Evolutionary conservation across 495 filamentous ascomycete species (phyloP).

Genomic region (Xylaria acuta): DNA sequence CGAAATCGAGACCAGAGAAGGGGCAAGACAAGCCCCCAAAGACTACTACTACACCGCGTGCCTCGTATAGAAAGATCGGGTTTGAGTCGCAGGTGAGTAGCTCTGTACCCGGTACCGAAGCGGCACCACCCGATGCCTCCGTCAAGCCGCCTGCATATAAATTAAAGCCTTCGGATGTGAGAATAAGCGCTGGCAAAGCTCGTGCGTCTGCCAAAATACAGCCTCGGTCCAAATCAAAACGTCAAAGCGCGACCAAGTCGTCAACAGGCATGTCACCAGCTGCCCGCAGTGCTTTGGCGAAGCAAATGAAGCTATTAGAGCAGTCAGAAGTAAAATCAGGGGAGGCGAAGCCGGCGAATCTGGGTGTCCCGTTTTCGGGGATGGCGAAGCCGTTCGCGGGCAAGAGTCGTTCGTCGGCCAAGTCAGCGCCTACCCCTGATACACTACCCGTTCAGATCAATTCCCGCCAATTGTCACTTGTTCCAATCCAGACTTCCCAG

Average conservation of each 20-base stretch:
- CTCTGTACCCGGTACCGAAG: not conserved
- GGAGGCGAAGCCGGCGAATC: not conserved
- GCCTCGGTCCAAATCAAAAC: not conserved
- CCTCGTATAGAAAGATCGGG: not conserved
- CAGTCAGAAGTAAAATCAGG: not conserved
- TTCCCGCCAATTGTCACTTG: slow-evolving; percentile 38
- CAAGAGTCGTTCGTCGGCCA: slow-evolving; percentile 2
- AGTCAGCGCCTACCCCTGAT: not conserved
- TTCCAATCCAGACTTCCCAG: slow-evolving; percentile 57
- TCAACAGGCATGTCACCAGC: too few species aligned
- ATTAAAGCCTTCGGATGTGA: not conserved
- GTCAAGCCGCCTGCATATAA: not conserved
- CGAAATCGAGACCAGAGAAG: not conserved
- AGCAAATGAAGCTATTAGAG: not conserved
- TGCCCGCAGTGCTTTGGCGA: too few species aligned
- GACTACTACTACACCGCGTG: not conserved
- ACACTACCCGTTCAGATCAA: slow-evolving; percentile 28
- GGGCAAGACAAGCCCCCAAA: not conserved
- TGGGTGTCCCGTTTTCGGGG: not conserved
- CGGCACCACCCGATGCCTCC: not conserved
- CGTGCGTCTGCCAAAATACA: not conserved
- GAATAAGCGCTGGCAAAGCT: not conserved
- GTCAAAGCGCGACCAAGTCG: not conserved
- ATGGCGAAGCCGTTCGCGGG: not conserved
- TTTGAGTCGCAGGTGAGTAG: not conserved